Evolutionary conservation across 2,329 filamentous ascomycete genomes (phyloP), one percentile per base, ranked within the genome.

Genomic region (Rachicladosporium sp.): DNA sequence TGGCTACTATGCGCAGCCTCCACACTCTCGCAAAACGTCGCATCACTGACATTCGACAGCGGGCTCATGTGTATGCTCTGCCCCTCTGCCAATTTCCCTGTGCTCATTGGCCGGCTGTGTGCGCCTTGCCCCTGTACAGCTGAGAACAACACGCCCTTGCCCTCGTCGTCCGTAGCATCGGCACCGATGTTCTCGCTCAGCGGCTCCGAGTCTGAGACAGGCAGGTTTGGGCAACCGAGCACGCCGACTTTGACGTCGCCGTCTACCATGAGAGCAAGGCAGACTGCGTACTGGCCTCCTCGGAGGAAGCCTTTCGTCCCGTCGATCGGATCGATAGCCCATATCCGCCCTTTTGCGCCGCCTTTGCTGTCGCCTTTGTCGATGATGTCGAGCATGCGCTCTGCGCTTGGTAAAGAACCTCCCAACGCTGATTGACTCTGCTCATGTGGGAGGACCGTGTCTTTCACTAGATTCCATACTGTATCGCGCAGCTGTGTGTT

Each of bases 241-340:
- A 94, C 91, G 50, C 91, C 91, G 45, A 95, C 85, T 60, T 88
- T 86, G 53, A 96, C 87, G 52, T 93, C 78, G 38, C 89, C 91
- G 55, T 96, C 87, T 21, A 93, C 83, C 66, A 98, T 81, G 52
- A 98, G 70, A 29, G 76, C 91, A 4, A 98, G 74, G 59, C 89
- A 95, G 39, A 98, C 87, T 40, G 91, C 93, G 59, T 98, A 98
- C 67, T 98, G 91, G 31, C 88, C 93, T 38, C 91, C 91, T 46
- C 93, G 77, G 44, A 98, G 70, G 68, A 98, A 98, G 23, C 91
- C 93, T 67, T 95, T 94, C 39, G 91, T 98, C 49, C 91, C 91
- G 62, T 98, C 91, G 46, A 98, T 95, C 43, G 91, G 91, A 63
- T 98, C 91, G 42, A 98, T 78, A 31, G 89, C 84, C 91, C 91